A percentile compares a stretch with the other conserved stretches of the same genome.
These are phyloP conservation scores for Hordeum marinum DNA, from an alignment of 176 grass and related monocot species.

Conservation along the genomic window DNA sequence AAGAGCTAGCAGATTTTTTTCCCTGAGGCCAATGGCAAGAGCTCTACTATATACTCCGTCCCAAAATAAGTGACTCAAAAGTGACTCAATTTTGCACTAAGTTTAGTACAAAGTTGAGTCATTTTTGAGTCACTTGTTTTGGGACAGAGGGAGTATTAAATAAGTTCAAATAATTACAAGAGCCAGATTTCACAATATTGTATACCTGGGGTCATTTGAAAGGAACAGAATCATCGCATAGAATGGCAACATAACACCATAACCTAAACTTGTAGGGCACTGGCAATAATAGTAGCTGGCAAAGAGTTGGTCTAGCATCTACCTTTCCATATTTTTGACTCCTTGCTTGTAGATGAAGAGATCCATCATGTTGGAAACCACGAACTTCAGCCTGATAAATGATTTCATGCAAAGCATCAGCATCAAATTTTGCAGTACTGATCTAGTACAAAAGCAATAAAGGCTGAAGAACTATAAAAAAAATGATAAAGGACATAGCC, in stretches of 20 bases:
- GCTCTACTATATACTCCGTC: background rate
- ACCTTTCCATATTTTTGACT: slow-evolving; percentile 99
- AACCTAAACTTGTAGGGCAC: background rate
- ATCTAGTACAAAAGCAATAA: background rate
- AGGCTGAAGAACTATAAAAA: background rate
- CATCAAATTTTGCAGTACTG: background rate
- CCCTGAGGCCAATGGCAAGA: background rate
- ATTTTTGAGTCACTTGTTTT: too few species aligned
- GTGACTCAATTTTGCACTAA: too few species aligned
- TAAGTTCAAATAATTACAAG: background rate
- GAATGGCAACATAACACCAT: background rate
- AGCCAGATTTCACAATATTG: background rate
- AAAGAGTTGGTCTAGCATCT: background rate
- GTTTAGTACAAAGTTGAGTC: too few species aligned
- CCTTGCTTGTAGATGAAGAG: slow-evolving; percentile 92
- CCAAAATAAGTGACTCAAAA: too few species aligned
- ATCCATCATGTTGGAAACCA: slow-evolving; percentile 93
- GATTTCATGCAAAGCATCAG: slow-evolving; percentile 13
- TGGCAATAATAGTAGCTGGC: background rate
- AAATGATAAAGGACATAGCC: background rate
- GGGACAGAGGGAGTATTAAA: too few species aligned
- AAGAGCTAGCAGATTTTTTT: background rate
- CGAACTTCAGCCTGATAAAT: slow-evolving; percentile 83
- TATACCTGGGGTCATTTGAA: background rate
- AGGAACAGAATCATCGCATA: background rate